Evolutionary conservation across 2,329 filamentous ascomycete species (phyloP), one percentile per base, ranked within the genome.

Genomic region (Piedraia hortae): DNA sequence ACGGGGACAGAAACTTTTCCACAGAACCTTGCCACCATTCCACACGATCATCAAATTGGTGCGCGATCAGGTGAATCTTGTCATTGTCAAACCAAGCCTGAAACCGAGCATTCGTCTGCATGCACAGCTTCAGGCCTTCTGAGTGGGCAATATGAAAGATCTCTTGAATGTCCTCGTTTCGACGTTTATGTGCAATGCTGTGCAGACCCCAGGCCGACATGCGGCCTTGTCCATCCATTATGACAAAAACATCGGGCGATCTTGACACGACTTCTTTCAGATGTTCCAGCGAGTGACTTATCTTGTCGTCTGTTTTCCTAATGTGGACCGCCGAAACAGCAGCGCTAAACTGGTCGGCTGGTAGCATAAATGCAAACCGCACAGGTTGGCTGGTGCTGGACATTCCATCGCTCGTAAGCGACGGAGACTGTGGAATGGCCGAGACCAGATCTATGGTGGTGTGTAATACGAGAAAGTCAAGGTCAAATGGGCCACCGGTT

Each of bases 151-250:
- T 67, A 37, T 77, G 85, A 50, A 85, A 88, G n/a, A 82, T 61
- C 29, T 67, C 64, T 13, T 63, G 55, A 7, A 17, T 17, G 14
- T 29, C 34, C 7, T 31, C 31, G 10, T 29, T 27, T 32, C 61
- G 62, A 14, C 56, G 51, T 37, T 68, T 75, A 34, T 62, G 66
- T 16, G 71, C 69, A 10, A 89, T 60, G 37, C 82, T 80, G 42
- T 93, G 80, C 25, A 97, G 48, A 1, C 77, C 82, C 74, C 82
- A 91, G 0, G 75, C 77, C 18, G 74, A 78, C 70, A 93, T 75
- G 31, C 68, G 66, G 1, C 82, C 82, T 21, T 58, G 53, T n/a
- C 68, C 66, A 43, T 93, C 77, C 21, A 90, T 53, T 5, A 82
- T 65, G 12, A 93, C 56, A 32, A 78, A 85, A 3, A 97, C 62